Evolutionary conservation across 75 land plant species (phyloP).

Genomic region (Azolla pinnata): DNA sequence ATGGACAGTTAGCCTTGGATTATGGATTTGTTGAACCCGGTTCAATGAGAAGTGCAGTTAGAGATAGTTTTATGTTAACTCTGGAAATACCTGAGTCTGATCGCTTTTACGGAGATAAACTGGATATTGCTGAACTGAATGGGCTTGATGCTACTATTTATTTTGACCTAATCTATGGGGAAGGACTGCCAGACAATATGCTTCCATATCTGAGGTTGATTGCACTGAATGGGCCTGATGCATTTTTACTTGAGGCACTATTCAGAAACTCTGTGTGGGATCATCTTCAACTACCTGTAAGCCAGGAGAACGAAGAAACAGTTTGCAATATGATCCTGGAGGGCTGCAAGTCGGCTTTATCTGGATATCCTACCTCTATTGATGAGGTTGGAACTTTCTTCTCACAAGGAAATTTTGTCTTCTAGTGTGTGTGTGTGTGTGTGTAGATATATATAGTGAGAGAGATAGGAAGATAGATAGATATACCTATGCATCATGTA

Average conservation of each 20-base stretch:
- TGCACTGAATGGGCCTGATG: slow-evolving; percentile 77
- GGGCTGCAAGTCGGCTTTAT: slow-evolving; percentile 58
- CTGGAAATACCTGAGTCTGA: slow-evolving; percentile 72
- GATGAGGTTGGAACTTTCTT: slow-evolving; percentile 55
- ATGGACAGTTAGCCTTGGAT: slow-evolving; percentile 80
- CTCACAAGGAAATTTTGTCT: neutral
- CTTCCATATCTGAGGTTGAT: slow-evolving; percentile 64
- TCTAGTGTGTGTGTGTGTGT: neutral
- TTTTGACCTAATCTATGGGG: slow-evolving; percentile 54
- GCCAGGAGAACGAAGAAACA: slow-evolving; percentile 73
- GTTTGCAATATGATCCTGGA: slow-evolving; percentile 59
- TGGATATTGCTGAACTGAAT: slow-evolving; percentile 79
- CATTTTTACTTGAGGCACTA: slow-evolving; percentile 76
- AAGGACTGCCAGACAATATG: slow-evolving; percentile 57
- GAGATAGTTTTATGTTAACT: slow-evolving; percentile 52
- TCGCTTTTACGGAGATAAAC: slow-evolving; percentile 74
- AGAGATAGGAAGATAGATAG: too few species aligned
- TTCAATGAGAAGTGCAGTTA: slow-evolving; percentile 11
- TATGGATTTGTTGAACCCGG: slow-evolving; percentile 78
- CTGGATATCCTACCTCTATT: slow-evolving; percentile 55
- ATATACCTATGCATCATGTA: too few species aligned
- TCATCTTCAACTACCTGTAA: slow-evolving; percentile 67
- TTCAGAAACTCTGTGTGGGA: slow-evolving; percentile 83
- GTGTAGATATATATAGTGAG: too few species aligned
- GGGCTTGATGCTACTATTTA: slow-evolving; percentile 55